phyloP scores from a whole-genome alignment of 1,284 basidiomycete species.

The Rhodotorula sp. region DNA sequence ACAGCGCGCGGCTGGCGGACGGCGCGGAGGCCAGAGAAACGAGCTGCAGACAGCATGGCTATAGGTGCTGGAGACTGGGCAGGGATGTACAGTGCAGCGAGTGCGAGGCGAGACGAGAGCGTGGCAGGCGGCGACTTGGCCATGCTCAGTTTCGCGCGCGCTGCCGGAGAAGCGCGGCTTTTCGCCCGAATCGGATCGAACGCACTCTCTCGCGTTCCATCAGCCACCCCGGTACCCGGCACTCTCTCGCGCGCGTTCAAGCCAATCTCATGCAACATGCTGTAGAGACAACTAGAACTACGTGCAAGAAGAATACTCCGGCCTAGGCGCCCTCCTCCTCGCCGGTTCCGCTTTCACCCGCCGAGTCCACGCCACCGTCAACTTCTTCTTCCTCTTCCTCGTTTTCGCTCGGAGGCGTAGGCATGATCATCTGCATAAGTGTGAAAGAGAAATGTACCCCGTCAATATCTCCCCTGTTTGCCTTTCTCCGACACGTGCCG shows the following conservation, averaged over 20 bases:
- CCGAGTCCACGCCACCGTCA: conserved; percentile 52
- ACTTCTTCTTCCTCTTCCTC: conserved; percentile 42
- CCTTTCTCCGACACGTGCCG: no score
- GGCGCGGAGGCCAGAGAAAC: conserved; percentile 33
- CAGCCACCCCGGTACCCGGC: no score
- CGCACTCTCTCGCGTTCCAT: no score
- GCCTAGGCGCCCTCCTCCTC: neutral
- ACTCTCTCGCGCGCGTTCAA: no score
- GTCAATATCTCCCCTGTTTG: no score
- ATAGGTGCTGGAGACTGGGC: neutral
- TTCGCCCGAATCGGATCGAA: no score
- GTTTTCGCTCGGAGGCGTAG: conserved; percentile 12
- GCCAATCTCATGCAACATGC: no score
- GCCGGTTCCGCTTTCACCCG: conserved; percentile 41
- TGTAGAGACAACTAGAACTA: no score
- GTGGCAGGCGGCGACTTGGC: conserved; percentile 12
- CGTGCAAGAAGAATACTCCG: no score
- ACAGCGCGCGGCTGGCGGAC: conserved; percentile 31
- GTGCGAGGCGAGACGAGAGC: neutral
- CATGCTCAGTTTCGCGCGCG: conserved; percentile 1
- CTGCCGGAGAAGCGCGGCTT: conserved; percentile 10
- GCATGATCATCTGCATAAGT: conserved; percentile 23
- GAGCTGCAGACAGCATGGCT: conserved; percentile 36
- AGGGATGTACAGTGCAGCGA: neutral
- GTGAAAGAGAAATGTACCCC: no score